Conservation (phyloP, 306 rosid species). For the Vicia sativa region DNA sequence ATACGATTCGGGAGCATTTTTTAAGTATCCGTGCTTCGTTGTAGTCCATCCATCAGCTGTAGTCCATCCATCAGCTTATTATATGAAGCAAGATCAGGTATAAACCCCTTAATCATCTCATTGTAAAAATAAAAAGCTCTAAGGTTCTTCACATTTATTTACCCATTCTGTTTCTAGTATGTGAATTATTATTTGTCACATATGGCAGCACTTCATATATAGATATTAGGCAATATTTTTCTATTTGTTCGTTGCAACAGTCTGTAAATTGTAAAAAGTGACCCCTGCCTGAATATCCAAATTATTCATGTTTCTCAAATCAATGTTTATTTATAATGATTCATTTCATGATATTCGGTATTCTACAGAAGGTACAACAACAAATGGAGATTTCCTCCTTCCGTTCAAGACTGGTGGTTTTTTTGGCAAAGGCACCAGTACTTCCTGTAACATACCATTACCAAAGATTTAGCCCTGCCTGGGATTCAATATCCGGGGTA, state of each 20-base stretch:
- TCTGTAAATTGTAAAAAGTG: slow-evolving; percentile 19
- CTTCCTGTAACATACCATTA: slow-evolving; percentile 87
- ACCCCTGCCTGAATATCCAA: slow-evolving; percentile 24
- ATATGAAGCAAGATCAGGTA: slow-evolving; percentile 72
- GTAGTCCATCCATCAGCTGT: no score
- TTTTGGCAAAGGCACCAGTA: slow-evolving; percentile 75
- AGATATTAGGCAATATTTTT: background rate
- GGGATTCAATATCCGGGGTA: slow-evolving; percentile 99
- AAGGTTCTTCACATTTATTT: slow-evolving; percentile 14
- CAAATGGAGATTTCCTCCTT: slow-evolving; percentile 90
- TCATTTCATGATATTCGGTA: slow-evolving; percentile 26
- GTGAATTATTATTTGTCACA: slow-evolving; percentile 22
- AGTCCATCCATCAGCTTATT: slow-evolving; percentile 64
- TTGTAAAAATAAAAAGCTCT: no score
- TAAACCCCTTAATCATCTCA: slow-evolving; percentile 75
- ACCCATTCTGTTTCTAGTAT: slow-evolving; percentile 28
- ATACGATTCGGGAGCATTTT: no score
- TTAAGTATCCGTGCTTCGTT: no score
- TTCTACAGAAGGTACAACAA: slow-evolving; percentile 94
- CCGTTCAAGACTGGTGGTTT: slow-evolving; percentile 99
- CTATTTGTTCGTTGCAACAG: no score
- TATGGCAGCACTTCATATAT: slow-evolving; percentile 31
- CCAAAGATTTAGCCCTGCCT: slow-evolving; percentile 89
- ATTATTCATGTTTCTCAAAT: slow-evolving; percentile 18
- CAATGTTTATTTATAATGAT: slow-evolving; percentile 5